A percentile compares a stretch with the other conserved stretches of the same genome.
Evolutionary conservation across 495 filamentous ascomycete species (phyloP).

Genomic region (Aspergillus leporis): DNA sequence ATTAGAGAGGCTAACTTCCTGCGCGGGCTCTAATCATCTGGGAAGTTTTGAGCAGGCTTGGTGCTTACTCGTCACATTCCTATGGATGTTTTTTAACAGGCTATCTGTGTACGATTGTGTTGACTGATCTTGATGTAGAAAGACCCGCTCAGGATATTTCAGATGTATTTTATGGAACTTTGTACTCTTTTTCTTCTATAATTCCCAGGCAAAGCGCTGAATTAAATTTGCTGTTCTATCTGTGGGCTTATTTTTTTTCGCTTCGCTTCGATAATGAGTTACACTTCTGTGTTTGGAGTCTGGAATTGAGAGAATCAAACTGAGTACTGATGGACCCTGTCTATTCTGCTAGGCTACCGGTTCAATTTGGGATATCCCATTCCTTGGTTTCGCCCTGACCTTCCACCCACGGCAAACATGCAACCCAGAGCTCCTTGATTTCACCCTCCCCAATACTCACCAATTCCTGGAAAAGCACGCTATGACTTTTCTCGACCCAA

Average conservation of each 20-base stretch:
- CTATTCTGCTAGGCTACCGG: not conserved
- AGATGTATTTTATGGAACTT: constrained; percentile 24
- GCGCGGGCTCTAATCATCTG: constrained; percentile 64
- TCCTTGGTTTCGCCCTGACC: constrained; percentile 24
- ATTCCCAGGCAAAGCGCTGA: constrained; percentile 16
- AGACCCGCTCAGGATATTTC: constrained; percentile 11
- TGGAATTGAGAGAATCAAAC: not conserved
- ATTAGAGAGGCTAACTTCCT: constrained; percentile 97
- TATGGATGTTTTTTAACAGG: constrained; percentile 15
- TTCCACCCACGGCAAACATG: constrained; percentile 20
- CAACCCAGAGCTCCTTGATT: constrained; percentile 19
- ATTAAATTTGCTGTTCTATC: constrained; percentile 8
- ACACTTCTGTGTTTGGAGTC: not conserved
- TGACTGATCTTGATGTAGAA: constrained; percentile 9
- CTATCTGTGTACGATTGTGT: constrained; percentile 19
- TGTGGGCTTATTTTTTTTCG: not conserved
- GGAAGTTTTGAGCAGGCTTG: constrained; percentile 12
- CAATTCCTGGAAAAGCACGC: constrained; percentile 15
- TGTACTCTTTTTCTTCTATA: constrained; percentile 19
- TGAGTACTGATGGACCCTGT: not conserved
- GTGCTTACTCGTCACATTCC: constrained; percentile 4
- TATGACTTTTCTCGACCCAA: constrained; percentile 18
- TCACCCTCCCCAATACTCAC: constrained; percentile 18
- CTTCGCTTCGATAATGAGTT: not conserved
- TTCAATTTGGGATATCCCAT: constrained; percentile 19